Base-by-base conservation (phyloP, 768 basidiomycete species). In the Trametes meyenii region DNA sequence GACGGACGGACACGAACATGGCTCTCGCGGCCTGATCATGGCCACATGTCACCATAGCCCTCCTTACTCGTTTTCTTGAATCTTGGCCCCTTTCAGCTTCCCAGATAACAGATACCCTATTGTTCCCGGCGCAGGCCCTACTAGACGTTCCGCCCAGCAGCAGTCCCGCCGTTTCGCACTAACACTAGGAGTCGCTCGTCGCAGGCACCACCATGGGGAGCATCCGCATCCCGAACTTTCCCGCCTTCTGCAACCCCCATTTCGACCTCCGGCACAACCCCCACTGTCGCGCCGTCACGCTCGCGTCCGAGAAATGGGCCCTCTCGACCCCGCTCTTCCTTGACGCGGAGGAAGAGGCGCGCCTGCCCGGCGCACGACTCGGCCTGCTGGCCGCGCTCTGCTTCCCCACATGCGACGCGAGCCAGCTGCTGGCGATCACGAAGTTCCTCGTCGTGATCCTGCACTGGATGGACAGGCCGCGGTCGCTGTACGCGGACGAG, bases 381-480 rank as follows among this genome's bases (percentile, higher is more conserved):
- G 85, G 85, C 0, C 73, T 89, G 23, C 76, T 87, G 29, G 84
- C 83, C 0, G 77, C 84, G 1, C 76, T 86, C 1, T 86, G 85
- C 66, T 82, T 83, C 65, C 87, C 88, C 8, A 79, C 73, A 2
- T 83, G 81, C 64, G 87, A 87, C 66, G 72, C 75, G 8, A 73
- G 84, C 0, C 87, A 88, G 69, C 72, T 89, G 23, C 73, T 77
- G 35, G 73, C 85, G 38, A 72, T 83, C 51, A 76, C 79, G 35
- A 83, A 66, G 54, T 66, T 62, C 60, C 58, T 68, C 36, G 53
- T 65, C 29, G 49, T 65, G 29, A 19, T 58, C 26, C 21, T 62
- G 21, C 64, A 64, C 42, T 68, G 69, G 67, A 48, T 49, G 40
- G 65, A 66, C 60, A 35, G 51, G 46, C 51, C 65, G 40, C 53